Evolutionary conservation across 2,329 filamentous ascomycete species (phyloP).

Genomic region (Talaromyces sp.): DNA sequence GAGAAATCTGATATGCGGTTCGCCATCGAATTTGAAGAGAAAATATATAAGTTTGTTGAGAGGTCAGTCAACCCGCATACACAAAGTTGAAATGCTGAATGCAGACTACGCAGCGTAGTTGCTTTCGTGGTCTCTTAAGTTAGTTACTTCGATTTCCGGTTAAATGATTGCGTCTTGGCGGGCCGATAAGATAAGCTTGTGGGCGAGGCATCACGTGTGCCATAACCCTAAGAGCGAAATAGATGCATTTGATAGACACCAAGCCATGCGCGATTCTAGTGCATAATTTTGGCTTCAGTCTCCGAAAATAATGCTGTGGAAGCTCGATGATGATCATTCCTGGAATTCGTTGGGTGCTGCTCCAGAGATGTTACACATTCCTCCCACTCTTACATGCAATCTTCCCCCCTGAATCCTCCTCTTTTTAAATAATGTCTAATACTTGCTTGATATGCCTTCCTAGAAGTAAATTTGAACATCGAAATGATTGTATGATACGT

Average conservation of each 20-base stretch:
- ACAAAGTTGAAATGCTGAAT: not conserved
- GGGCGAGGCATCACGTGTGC: not conserved
- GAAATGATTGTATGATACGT: not conserved
- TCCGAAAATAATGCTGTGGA: too few species aligned
- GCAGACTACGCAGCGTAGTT: not conserved
- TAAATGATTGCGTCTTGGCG: slow-evolving; percentile 4
- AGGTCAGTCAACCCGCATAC: not conserved
- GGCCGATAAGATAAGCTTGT: slow-evolving; percentile 8
- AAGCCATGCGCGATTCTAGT: not conserved
- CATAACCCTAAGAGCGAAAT: not conserved
- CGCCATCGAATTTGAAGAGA: not conserved
- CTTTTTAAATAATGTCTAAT: not conserved
- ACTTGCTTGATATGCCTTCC: not conserved
- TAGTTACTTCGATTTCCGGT: not conserved
- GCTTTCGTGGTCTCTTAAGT: not conserved
- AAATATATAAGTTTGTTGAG: not conserved
- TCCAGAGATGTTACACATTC: not conserved
- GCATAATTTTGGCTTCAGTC: not conserved
- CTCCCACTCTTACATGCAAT: not conserved
- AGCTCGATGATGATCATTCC: not conserved
- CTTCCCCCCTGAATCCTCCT: not conserved
- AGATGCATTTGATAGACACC: not conserved
- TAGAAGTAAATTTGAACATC: too few species aligned
- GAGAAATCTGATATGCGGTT: not conserved
- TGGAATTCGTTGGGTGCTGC: not conserved